A percentile compares a stretch with the other conserved stretches of the same genome.
Evolutionary conservation across 2,329 filamentous ascomycete species (phyloP).

Genomic region (Calonectria crousiana): DNA sequence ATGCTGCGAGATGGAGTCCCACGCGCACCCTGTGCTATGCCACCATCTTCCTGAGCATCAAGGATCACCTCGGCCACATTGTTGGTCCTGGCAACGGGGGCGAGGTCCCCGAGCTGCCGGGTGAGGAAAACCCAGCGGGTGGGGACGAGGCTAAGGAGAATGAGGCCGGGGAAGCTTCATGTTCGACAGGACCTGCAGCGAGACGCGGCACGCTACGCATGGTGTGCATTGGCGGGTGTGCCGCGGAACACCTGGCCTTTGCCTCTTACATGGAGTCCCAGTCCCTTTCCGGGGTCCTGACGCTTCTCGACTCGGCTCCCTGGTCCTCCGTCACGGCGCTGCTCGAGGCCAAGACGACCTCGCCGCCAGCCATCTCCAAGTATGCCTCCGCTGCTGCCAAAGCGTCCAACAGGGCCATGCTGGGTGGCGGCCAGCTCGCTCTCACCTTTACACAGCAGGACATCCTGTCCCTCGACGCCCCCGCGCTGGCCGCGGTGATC

Average conservation of each 20-base stretch:
- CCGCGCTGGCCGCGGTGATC: constrained; percentile 49
- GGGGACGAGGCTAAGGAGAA: neutral
- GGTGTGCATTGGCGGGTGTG: constrained; percentile 67
- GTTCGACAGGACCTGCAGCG: neutral
- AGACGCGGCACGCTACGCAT: constrained; percentile 49
- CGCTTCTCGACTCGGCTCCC: constrained; percentile 84
- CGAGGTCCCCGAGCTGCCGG: neutral
- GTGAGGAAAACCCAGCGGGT: neutral
- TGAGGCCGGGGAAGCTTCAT: neutral
- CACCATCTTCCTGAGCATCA: constrained; percentile 60
- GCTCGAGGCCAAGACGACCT: constrained; percentile 69
- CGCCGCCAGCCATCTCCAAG: constrained; percentile 61
- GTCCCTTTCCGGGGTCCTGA: constrained; percentile 56
- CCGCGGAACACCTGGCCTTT: constrained; percentile 71
- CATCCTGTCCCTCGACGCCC: constrained; percentile 56
- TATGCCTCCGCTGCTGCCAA: constrained; percentile 63
- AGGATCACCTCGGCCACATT: constrained; percentile 48
- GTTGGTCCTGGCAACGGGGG: constrained; percentile 10
- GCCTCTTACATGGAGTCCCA: constrained; percentile 56
- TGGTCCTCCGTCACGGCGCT: constrained; percentile 75
- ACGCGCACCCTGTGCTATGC: constrained; percentile 86
- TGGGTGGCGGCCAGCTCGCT: constrained; percentile 53
- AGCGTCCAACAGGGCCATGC: constrained; percentile 59
- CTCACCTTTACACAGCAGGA: constrained; percentile 62
- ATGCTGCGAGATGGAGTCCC: constrained; percentile 92